Evolutionary conservation across 169 alveolate species (phyloP).

Genomic region (Perkinsus olseni): DNA sequence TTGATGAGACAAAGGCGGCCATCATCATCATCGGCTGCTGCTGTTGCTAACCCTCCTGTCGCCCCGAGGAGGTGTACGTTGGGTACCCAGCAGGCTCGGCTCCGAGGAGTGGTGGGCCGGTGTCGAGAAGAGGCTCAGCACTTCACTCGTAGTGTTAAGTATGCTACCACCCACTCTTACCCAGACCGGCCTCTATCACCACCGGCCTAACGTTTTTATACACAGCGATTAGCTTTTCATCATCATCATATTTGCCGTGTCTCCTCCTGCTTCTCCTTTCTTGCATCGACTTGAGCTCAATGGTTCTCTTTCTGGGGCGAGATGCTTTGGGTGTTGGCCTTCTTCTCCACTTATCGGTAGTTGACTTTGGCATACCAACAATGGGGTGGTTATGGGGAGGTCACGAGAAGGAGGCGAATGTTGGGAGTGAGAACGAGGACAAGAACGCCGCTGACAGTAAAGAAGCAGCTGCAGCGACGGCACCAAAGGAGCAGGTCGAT

Average conservation of each 20-base stretch:
- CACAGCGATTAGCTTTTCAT: neutral
- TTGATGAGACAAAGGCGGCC: neutral
- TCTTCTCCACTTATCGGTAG: too few species aligned
- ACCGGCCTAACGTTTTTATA: neutral
- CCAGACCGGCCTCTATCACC: neutral
- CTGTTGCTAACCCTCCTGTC: too few species aligned
- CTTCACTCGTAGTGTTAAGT: neutral
- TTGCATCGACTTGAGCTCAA: neutral
- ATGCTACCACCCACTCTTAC: neutral
- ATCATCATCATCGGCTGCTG: neutral
- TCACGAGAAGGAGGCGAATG: neutral
- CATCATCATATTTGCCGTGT: neutral
- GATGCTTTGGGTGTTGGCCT: too few species aligned
- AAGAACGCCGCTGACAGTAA: neutral
- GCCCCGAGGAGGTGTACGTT: neutral
- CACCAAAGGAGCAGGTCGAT: neutral
- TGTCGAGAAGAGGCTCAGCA: neutral
- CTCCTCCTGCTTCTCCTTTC: neutral
- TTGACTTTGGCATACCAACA: neutral
- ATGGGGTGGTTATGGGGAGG: neutral
- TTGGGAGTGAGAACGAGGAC: neutral
- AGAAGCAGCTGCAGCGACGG: neutral
- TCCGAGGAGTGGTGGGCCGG: neutral
- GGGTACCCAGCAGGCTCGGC: neutral
- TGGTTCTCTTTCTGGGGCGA: too few species aligned